Evolutionary conservation across 805 yeast genomes (phyloP), one percentile per base, ranked within the genome.

Genomic region (Ogataea nakhonphanomensis): DNA sequence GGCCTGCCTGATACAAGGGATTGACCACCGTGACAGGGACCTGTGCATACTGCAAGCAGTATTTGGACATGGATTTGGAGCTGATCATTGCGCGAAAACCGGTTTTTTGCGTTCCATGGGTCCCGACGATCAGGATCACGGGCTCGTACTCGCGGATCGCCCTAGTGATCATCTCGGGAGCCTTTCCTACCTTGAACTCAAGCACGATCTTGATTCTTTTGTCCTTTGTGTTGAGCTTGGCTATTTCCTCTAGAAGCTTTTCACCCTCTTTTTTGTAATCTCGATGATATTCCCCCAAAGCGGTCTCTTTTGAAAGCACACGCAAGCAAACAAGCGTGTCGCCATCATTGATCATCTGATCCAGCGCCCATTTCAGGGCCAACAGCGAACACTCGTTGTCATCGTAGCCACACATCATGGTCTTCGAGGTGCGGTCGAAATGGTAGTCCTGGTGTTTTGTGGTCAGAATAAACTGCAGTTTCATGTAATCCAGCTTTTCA

Each of bases 11-110:
- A 35, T 61, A 61, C 22, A 51, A 48, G 8, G 73, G 73, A 25
- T 67, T 65, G 23, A 72, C 71, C 3, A 72, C 71, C 27, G 70
- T 57, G 2, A 71, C 74, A 0, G 78, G 78, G 6, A 73, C 61
- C 1, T 64, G 64, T 7, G 74, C 67, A 39, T 65, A 67, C 43
- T 70, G 71, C n/a, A 73, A 51, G 48, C 71, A 73, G 45, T 69
- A 67, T 44, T 73, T 73, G 3, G 75, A 70, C 54, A 73, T 59
- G 2, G 74, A 66, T 26, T 73, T 71, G 0, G 75, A 71, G 7
- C 61, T 48, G 12, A 54, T 53, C 33, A 71, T 45, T 4, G 69
- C 57, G 30, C 58, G 67, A 39, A 72, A 60, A 0, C 71, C 71
- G 12, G 69, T 62, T 36, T 63, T 58, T 15, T 53, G 55, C 3